A percentile compares a stretch with the other conserved stretches of the same genome.
Evolutionary conservation across 2,329 filamentous ascomycete species (phyloP).

Genomic region (Pseudopyricularia javanii): DNA sequence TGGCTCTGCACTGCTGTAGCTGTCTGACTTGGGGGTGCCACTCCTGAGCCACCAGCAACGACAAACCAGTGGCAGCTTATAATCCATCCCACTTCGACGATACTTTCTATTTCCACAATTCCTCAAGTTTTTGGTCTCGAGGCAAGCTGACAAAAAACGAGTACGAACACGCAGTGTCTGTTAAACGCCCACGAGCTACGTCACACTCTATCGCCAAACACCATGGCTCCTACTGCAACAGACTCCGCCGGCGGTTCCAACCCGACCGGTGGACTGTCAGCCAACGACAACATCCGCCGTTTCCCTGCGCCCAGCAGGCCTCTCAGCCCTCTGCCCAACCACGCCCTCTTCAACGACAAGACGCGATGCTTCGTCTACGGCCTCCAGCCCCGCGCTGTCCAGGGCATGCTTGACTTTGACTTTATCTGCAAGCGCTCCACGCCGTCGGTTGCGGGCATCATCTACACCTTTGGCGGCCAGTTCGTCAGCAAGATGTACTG

Average conservation of each 20-base stretch:
- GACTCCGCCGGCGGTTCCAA: constrained; percentile 29
- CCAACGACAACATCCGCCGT: constrained; percentile 98
- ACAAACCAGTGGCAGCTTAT: neutral
- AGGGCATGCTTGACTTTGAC: constrained; percentile 97
- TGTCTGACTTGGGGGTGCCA: neutral
- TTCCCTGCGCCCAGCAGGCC: constrained; percentile 85
- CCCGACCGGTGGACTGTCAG: constrained; percentile 44
- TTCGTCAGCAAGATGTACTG: constrained; percentile 99
- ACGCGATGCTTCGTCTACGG: constrained; percentile 99
- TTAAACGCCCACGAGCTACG: neutral
- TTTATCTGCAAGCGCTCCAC: constrained; percentile 99
- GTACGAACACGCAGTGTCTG: neutral
- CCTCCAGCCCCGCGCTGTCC: constrained; percentile 86
- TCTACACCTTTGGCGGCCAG: constrained; percentile 99
- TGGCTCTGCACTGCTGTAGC: neutral
- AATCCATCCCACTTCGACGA: neutral
- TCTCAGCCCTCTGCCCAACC: constrained; percentile 73
- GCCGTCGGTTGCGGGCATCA: constrained; percentile 95
- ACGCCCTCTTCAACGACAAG: constrained; percentile 98
- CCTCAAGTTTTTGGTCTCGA: too few relatives aligned
- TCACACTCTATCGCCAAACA: constrained; percentile 2
- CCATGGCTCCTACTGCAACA: constrained; percentile 41
- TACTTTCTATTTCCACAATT: too few relatives aligned
- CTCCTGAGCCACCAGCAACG: neutral
- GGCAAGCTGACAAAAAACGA: neutral